Conservation (phyloP, 1,284 basidiomycete genomes). For the Fomes fomentarius region DNA sequence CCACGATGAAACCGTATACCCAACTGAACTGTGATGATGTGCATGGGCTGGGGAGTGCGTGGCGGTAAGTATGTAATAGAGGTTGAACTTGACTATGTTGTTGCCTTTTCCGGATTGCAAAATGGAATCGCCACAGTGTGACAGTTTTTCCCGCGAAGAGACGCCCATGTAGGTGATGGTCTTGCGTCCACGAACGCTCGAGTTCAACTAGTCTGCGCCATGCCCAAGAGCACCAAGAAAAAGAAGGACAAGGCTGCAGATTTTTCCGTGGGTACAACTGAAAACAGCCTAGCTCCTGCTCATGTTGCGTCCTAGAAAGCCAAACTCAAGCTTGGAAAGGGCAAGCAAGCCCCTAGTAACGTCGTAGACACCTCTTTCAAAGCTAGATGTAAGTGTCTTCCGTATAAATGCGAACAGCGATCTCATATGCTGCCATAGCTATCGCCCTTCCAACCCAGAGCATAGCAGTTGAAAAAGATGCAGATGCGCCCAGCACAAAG, state of each 20-base stretch:
- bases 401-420: background rate
- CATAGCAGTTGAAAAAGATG: conserved; percentile 59
- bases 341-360: conserved; percentile 84
- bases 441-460: conserved; percentile 90
- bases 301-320: conserved; percentile 69
- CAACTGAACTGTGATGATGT: too few species aligned
- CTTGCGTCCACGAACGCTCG: background rate
- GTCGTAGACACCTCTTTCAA: conserved; percentile 96
- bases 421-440: conserved; percentile 48
- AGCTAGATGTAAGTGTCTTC: conserved; percentile 70
- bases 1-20: too few species aligned
- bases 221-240: conserved; percentile 89
- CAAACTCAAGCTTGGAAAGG: conserved; percentile 95
- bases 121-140: too few species aligned
- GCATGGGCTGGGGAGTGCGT: too few species aligned
- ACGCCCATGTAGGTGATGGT: background rate
- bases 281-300: background rate
- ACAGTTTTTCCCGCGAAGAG: too few species aligned
- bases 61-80: too few species aligned
- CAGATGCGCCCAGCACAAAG: conserved; percentile 68
- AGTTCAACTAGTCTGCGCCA: conserved; percentile 28
- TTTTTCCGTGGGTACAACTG: conserved; percentile 62
- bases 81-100: too few species aligned
- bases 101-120: too few species aligned
- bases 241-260: conserved; percentile 89